Evolutionary conservation across 148 eudicot genomes (phyloP).

Genomic region (Camellia granthamiana): DNA sequence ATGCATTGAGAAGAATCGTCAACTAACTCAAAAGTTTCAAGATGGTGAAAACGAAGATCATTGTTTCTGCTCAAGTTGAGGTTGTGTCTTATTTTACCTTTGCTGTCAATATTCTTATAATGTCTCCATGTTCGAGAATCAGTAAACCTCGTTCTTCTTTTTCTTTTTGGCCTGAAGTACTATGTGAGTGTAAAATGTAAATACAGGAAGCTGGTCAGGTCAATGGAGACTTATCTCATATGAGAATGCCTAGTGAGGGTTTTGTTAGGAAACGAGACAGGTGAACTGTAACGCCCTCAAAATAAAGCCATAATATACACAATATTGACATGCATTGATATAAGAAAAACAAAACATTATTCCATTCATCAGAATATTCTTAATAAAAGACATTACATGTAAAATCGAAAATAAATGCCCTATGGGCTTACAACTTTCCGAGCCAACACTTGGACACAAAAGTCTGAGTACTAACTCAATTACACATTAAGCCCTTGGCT

Average conservation of each 20-base stretch:
- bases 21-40: conserved; percentile 41
- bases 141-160: not conserved
- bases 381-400: too few relatives aligned
- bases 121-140: conserved; percentile 1
- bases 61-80: conserved; percentile 31
- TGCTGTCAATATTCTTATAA: conserved; percentile 10
- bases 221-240: conserved; percentile 22
- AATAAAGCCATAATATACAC: too few relatives aligned
- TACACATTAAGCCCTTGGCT: too few relatives aligned
- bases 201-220: conserved; percentile 38
- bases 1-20: conserved; percentile 77
- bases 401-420: too few relatives aligned
- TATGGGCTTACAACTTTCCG: too few relatives aligned
- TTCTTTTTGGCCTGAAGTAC: not conserved
- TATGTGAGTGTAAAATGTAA: conserved; percentile 16
- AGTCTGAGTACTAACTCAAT: too few relatives aligned
- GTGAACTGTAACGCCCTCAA: too few relatives aligned
- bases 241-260: conserved; percentile 17
- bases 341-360: too few relatives aligned
- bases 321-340: too few relatives aligned
- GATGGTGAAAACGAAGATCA: conserved; percentile 39
- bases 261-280: conserved; percentile 39
- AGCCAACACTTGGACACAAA: too few relatives aligned
- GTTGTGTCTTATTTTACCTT: conserved; percentile 12
- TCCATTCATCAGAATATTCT: too few relatives aligned